A percentile compares a stretch with the other conserved stretches of the same genome.
Conservation (phyloP, 495 filamentous ascomycete genomes). For the Hypoxylon lienhwacheense region DNA sequence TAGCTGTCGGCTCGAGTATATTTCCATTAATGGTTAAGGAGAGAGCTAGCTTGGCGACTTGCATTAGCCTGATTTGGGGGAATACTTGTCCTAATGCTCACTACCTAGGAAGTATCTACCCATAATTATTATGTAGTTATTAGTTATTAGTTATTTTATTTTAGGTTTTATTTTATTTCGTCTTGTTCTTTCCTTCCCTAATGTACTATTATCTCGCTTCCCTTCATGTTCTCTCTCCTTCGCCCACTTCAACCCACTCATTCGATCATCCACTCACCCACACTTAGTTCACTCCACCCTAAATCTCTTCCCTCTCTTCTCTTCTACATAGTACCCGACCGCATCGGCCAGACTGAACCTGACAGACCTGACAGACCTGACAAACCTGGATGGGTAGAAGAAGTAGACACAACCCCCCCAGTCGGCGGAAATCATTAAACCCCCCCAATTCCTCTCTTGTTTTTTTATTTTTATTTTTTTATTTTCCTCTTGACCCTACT, state of each 20-base stretch:
- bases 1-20: slow-evolving; percentile 18
- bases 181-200: too few relatives aligned
- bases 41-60: slow-evolving; percentile 12
- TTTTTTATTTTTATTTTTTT: slow-evolving; percentile 29
- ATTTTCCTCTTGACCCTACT: slow-evolving; percentile 36
- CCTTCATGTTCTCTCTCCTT: not conserved
- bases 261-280: slow-evolving; percentile 8
- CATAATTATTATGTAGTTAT: too few relatives aligned
- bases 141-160: too few relatives aligned
- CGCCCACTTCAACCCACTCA: too few relatives aligned
- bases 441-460: slow-evolving; percentile 37
- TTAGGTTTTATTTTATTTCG: too few relatives aligned
- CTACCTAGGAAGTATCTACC: too few relatives aligned
- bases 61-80: slow-evolving; percentile 29
- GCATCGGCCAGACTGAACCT: slow-evolving; percentile 25
- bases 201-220: too few relatives aligned
- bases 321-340: too few relatives aligned
- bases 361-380: slow-evolving; percentile 16
- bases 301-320: slow-evolving; percentile 35
- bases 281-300: slow-evolving; percentile 29
- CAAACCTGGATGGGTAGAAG: not conserved
- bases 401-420: slow-evolving; percentile 18
- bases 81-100: too few relatives aligned
- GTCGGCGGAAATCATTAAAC: slow-evolving; percentile 42
- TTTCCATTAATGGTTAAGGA: slow-evolving; percentile 15